Evolutionary conservation across 352 stramenopile species (phyloP).

Genomic region (Phytopythium kandeliae): DNA sequence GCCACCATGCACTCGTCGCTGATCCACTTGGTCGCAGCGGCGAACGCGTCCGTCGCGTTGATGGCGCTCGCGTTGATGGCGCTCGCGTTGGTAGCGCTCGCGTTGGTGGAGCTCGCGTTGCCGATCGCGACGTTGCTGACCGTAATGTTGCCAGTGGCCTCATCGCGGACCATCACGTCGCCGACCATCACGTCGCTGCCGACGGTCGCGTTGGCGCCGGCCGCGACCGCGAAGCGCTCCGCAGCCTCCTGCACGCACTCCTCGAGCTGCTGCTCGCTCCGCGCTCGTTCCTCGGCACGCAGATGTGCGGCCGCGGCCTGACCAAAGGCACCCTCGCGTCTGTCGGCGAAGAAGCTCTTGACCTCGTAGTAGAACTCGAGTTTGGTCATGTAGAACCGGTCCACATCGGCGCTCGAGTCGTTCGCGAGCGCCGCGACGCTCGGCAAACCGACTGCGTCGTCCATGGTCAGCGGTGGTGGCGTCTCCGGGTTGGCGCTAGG

Average conservation of each 20-base stretch:
- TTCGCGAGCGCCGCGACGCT: slow-evolving; percentile 11
- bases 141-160: no score
- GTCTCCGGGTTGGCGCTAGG: slow-evolving; percentile 1
- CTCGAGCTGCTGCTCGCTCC: slow-evolving; percentile 18
- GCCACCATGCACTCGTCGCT: slow-evolving; percentile 12
- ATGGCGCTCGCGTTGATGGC: no score
- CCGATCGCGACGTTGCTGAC: no score
- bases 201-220: neutral
- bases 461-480: slow-evolving; percentile 9
- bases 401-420: slow-evolving; percentile 10
- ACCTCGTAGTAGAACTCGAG: slow-evolving; percentile 49
- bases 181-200: neutral
- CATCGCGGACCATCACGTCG: no score
- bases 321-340: slow-evolving; percentile 14
- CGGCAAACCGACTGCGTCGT: slow-evolving; percentile 3
- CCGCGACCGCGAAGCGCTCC: slow-evolving; percentile 16
- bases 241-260: slow-evolving; percentile 25
- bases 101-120: no score
- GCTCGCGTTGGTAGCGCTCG: no score
- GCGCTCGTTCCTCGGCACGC: slow-evolving; percentile 11
- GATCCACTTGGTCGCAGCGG: slow-evolving; percentile 23
- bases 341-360: slow-evolving; percentile 23
- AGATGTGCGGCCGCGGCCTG: slow-evolving; percentile 14
- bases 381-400: slow-evolving; percentile 39
- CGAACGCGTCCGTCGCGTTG: slow-evolving; percentile 14